These are phyloP conservation scores for Galeopsis tetrahit DNA, from an alignment of 257 asterid genomes.

Conservation along the genomic window DNA sequence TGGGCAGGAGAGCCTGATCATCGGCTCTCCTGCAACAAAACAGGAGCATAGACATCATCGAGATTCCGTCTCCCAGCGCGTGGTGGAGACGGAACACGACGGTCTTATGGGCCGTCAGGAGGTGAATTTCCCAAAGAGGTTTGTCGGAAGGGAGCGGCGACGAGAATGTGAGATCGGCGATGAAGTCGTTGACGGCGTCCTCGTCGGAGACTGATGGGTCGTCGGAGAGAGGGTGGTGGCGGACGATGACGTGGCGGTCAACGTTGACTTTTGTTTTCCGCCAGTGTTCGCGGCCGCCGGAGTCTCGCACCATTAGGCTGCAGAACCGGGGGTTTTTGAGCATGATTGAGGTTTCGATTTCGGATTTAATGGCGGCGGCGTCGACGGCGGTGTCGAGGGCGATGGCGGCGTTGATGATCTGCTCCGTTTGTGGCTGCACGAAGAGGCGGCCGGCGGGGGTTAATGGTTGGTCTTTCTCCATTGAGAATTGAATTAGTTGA, in stretches of 20 bases:
- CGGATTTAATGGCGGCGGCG: constrained; percentile 46
- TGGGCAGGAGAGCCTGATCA: constrained; percentile 53
- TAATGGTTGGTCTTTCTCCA: constrained; percentile 46
- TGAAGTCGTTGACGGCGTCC: constrained; percentile 69
- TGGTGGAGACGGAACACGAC: constrained; percentile 70
- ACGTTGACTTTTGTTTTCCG: constrained; percentile 57
- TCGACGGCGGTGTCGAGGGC: constrained; percentile 40
- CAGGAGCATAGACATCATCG: constrained; percentile 72
- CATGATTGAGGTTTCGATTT: constrained; percentile 48
- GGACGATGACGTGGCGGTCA: constrained; percentile 63
- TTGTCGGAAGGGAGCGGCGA: constrained; percentile 66
- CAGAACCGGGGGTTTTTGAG: constrained; percentile 69
- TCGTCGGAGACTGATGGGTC: constrained; percentile 51
- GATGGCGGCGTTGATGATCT: constrained; percentile 57
- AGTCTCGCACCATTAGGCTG: constrained; percentile 72
- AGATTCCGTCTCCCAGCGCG: constrained; percentile 89
- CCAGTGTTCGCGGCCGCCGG: constrained; percentile 76
- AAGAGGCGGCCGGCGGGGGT: constrained; percentile 84
- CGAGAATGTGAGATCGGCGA: constrained; percentile 71
- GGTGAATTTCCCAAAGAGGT: constrained; percentile 85
- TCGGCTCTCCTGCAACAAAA: constrained; percentile 60
- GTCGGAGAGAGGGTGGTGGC: constrained; percentile 42
- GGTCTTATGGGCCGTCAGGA: constrained; percentile 60
- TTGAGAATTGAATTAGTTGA: too few relatives aligned
- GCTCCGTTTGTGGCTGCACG: constrained; percentile 54